A percentile compares a stretch with the other conserved stretches of the same genome.
These are phyloP conservation scores for Cerrena zonata DNA, from an alignment of 1,284 basidiomycete species.

Conservation along the genomic window DNA sequence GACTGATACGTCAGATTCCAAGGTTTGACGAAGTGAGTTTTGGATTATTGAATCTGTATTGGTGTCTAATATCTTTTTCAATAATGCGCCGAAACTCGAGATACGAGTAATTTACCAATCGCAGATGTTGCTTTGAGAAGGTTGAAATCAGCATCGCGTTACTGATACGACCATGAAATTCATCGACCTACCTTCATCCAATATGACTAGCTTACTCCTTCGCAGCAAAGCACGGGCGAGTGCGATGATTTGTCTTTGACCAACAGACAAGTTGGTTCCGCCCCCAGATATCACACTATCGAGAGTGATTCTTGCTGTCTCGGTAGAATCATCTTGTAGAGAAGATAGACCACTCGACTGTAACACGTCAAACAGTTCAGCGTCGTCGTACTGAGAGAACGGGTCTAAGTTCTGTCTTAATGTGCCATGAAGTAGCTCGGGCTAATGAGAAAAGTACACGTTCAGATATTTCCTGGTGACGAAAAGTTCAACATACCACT, in stretches of 20 bases:
- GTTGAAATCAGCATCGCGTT: too few relatives aligned
- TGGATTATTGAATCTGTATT: slow-evolving; percentile 58
- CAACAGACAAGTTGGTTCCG: slow-evolving; percentile 64
- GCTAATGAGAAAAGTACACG: slow-evolving; percentile 30
- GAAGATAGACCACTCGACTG: slow-evolving; percentile 51
- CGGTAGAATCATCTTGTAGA: slow-evolving; percentile 43
- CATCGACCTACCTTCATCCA: slow-evolving; percentile 48
- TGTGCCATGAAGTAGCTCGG: slow-evolving; percentile 58
- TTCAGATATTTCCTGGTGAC: too few relatives aligned
- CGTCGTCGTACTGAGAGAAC: slow-evolving; percentile 69
- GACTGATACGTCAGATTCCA: slow-evolving; percentile 50
- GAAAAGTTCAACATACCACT: slow-evolving; percentile 17
- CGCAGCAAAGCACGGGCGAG: slow-evolving; percentile 54
- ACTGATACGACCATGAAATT: too few relatives aligned
- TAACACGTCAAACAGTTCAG: slow-evolving; percentile 48
- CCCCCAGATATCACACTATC: slow-evolving; percentile 49
- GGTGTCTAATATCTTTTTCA: slow-evolving; percentile 22
- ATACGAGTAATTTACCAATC: slow-evolving; percentile 17
- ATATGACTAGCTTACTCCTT: slow-evolving; percentile 52
- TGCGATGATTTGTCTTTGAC: slow-evolving; percentile 63
- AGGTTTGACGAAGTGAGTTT: slow-evolving; percentile 46
- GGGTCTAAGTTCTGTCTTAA: slow-evolving; percentile 62
- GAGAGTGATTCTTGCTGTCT: slow-evolving; percentile 38
- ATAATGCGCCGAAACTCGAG: neutral
- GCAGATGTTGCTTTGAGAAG: slow-evolving; percentile 25